Conservation (phyloP, 1,284 basidiomycete genomes). For the Puccinia hordei region DNA sequence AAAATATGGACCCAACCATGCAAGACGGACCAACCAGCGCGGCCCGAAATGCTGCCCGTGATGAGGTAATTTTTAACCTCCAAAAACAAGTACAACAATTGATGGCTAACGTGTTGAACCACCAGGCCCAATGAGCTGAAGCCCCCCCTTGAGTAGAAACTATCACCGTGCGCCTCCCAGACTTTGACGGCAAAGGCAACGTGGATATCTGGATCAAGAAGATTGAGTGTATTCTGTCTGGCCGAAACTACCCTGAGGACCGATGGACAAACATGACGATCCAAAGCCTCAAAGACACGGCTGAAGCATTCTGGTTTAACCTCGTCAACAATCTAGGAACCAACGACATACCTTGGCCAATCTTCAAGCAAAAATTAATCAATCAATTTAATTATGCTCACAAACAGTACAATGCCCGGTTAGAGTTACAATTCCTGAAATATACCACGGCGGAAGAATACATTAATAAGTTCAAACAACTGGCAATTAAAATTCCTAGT, state of each 20-base stretch:
- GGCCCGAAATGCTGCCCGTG: slow-evolving; percentile 1
- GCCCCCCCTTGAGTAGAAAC: not conserved
- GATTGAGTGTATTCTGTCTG: not conserved
- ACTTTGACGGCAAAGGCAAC: slow-evolving; percentile 19
- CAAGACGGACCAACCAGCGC: not conserved
- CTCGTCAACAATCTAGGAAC: not conserved
- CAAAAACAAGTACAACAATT: not conserved
- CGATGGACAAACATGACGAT: not conserved
- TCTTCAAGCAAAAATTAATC: not conserved
- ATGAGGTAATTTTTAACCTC: not conserved
- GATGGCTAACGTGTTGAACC: not conserved
- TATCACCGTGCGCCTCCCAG: not conserved
- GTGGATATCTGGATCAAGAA: slow-evolving; percentile 36
- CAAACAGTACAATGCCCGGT: not conserved
- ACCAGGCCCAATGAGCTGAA: not conserved
- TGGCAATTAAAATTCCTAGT: not conserved
- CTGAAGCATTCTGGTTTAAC: slow-evolving; percentile 29
- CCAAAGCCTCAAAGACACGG: not conserved
- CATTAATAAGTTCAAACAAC: slow-evolving; percentile 6
- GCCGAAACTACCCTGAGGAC: not conserved
- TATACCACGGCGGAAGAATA: slow-evolving; percentile 17
- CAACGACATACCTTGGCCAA: not conserved
- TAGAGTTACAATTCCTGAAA: not conserved
- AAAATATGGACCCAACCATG: not conserved
- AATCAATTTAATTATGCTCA: slow-evolving; percentile 27